phyloP scores from a whole-genome alignment of 441 rosid species.

The Erodium trifolium region DNA sequence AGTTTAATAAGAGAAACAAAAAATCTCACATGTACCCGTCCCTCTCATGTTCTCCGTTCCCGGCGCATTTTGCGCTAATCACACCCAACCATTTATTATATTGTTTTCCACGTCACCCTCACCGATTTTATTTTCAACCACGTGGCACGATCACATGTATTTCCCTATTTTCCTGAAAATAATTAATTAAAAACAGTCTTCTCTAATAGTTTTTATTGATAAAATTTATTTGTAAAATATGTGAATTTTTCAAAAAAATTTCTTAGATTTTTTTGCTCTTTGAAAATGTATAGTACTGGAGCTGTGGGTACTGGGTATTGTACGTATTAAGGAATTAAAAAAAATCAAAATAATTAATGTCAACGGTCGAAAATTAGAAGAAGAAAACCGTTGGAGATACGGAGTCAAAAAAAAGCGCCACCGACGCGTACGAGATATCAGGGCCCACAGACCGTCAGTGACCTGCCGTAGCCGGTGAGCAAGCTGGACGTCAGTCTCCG shows the following conservation, averaged over 20 bases:
- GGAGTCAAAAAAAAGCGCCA: background rate
- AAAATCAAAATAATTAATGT: too few species aligned
- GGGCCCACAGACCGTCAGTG: background rate
- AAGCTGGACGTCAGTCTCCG: too few species aligned
- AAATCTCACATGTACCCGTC: background rate
- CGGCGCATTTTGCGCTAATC: background rate
- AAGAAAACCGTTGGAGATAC: background rate
- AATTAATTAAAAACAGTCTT: too few species aligned
- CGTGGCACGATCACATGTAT: background rate
- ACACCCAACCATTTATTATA: background rate
- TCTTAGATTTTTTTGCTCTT: too few species aligned
- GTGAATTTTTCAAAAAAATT: too few species aligned
- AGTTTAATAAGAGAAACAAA: background rate
- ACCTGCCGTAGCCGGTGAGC: background rate
- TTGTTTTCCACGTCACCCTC: background rate
- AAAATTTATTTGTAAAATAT: too few species aligned
- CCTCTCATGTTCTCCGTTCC: background rate
- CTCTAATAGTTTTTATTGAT: too few species aligned
- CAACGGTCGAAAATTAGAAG: background rate
- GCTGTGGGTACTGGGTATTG: too few species aligned
- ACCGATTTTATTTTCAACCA: too few species aligned
- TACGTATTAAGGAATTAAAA: too few species aligned
- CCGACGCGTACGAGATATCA: background rate
- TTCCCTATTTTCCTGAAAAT: too few species aligned
- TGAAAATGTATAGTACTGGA: too few species aligned